These are phyloP conservation scores for Pichia sp. DNA, from an alignment of 1,139 yeast genomes.

Conservation along the genomic window DNA sequence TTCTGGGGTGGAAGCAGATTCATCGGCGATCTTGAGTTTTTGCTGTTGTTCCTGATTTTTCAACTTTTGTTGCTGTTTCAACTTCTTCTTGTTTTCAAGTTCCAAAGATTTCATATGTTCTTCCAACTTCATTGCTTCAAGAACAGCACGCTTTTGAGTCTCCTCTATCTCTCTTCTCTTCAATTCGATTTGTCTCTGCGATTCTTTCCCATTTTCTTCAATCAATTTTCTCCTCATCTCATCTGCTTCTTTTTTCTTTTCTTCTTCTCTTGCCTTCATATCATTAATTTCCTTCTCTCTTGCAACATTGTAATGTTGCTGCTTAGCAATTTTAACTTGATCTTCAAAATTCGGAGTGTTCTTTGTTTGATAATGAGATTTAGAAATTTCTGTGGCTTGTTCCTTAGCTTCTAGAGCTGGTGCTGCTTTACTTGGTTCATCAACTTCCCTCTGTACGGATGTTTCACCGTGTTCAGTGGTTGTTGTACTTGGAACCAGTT, in stretches of 20 bases:
- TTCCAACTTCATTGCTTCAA: conserved; percentile 7
- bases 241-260: neutral
- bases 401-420: too few relatives aligned
- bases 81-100: conserved; percentile 9
- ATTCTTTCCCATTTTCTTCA: neutral
- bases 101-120: conserved; percentile 11
- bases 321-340: too few relatives aligned
- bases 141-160: conserved; percentile 2
- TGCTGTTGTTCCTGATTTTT: conserved; percentile 6
- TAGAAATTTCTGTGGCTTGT: too few relatives aligned
- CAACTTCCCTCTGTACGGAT: neutral
- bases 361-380: too few relatives aligned
- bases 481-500: neutral
- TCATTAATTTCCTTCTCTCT: neutral
- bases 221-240: too few relatives aligned
- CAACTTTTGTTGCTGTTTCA: conserved; percentile 7
- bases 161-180: neutral
- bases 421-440: neutral
- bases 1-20: neutral
- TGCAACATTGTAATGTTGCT: too few relatives aligned
- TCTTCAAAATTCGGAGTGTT: too few relatives aligned
- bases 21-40: neutral
- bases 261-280: neutral
- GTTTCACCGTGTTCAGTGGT: too few relatives aligned
- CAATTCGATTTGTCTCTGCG: neutral